These are phyloP conservation scores for Mortierella sp. DNA, from an alignment of 371 early-diverging fungal species.

Conservation along the genomic window DNA sequence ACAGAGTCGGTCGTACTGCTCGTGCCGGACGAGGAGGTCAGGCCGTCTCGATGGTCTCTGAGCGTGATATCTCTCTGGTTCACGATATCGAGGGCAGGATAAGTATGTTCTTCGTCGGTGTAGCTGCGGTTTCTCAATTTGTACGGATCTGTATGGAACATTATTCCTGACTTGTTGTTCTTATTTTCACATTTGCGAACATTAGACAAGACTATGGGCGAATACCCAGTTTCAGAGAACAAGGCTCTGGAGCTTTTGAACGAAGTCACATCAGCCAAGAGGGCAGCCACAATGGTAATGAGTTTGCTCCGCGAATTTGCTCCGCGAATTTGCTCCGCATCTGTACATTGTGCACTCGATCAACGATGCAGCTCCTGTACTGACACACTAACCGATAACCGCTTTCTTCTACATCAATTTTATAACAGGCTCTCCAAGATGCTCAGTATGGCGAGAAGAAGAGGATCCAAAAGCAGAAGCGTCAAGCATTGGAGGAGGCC, in stretches of 20 bases:
- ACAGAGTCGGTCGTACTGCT: slow-evolving; percentile 99
- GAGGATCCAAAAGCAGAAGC: slow-evolving; percentile 73
- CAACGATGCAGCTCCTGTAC: neutral
- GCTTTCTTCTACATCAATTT: neutral
- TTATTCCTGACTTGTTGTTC: slow-evolving; percentile 9
- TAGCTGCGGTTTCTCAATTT: neutral
- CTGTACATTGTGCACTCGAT: neutral
- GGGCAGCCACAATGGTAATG: slow-evolving; percentile 88
- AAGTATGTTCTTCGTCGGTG: slow-evolving; percentile 56
- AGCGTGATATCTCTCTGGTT: slow-evolving; percentile 92
- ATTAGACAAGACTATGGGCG: slow-evolving; percentile 85
- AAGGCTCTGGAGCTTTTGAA: slow-evolving; percentile 85
- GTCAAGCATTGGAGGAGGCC: slow-evolving; percentile 41
- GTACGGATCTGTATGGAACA: neutral
- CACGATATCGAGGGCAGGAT: slow-evolving; percentile 91
- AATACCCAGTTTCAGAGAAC: slow-evolving; percentile 83
- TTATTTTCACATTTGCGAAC: neutral
- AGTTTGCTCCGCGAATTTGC: neutral
- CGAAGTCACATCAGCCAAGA: slow-evolving; percentile 91
- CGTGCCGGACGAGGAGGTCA: slow-evolving; percentile 95
- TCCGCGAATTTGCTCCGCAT: neutral
- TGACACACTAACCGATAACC: neutral
- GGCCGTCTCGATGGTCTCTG: slow-evolving; percentile 93
- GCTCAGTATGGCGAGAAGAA: slow-evolving; percentile 80
- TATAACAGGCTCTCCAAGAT: slow-evolving; percentile 75